A percentile compares a stretch with the other conserved stretches of the same genome.
phyloP scores from a whole-genome alignment of 2,329 filamentous ascomycete species.

The Hypoxylon sp. region DNA sequence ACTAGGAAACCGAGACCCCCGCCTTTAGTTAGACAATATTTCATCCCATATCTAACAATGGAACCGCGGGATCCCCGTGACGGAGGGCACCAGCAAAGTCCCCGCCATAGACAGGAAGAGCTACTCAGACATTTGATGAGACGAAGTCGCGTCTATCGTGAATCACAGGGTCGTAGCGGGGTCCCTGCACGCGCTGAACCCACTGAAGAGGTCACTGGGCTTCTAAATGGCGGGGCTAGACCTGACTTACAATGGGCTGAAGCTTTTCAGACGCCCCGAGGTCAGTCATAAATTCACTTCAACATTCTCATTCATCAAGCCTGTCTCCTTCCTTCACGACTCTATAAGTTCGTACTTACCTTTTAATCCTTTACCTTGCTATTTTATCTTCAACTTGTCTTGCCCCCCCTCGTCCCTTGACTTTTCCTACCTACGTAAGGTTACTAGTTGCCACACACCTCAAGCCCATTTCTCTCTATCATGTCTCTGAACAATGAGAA shows the following conservation, averaged over 20 bases:
- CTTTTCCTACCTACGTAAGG: too few species aligned
- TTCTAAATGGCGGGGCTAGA: conserved; percentile 12
- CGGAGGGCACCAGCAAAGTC: conserved; percentile 21
- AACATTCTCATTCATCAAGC: not conserved
- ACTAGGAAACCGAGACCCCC: too few species aligned
- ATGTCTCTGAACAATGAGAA: conserved; percentile 13
- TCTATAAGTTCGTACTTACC: too few species aligned
- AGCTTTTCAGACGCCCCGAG: conserved; percentile 39
- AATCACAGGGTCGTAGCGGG: conserved; percentile 14
- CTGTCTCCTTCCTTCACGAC: too few species aligned
- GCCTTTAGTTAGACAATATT: too few species aligned
- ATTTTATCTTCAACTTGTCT: too few species aligned
- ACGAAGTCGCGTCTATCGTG: conserved; percentile 30
- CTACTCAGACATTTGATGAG: conserved; percentile 38
- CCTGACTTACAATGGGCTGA: conserved; percentile 35
- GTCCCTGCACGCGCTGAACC: conserved; percentile 16
- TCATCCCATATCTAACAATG: conserved; percentile 15
- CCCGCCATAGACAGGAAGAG: conserved; percentile 39
- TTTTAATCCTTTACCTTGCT: too few species aligned
- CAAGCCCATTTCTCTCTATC: not conserved
- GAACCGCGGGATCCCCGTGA: conserved; percentile 23
- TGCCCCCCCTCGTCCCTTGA: too few species aligned
- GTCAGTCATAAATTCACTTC: conserved; percentile 22
- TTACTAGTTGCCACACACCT: too few species aligned
- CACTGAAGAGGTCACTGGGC: conserved; percentile 9